Base-by-base conservation (phyloP, 208 protist species). In the Borovskyia barvae region DNA sequence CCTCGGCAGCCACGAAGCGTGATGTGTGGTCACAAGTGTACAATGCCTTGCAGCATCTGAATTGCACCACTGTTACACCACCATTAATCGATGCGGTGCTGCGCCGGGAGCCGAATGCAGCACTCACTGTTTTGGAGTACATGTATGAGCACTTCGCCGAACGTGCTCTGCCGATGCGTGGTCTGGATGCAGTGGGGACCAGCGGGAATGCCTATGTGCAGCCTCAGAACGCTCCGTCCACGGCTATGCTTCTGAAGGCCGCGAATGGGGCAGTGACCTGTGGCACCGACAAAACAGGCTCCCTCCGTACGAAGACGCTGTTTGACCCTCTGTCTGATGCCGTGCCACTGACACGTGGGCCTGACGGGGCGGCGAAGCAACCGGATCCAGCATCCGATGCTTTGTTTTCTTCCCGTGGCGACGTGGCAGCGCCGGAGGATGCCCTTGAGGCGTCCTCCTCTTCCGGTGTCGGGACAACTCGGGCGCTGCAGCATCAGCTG, bases 11-110 rank as follows among this genome's bases (percentile, higher is more conserved):
- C 7, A 79, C 72, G 15, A 96, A 95, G 57, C 77, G 87, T 12
- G 72, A 92, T 52, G 97, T 98, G 55, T 98, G 97, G 95, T 66
- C 72, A 9, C 62, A 81, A 37, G 65, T 92, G 4, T 64, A 80
- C 22, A 40, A 28, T n/a, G 79, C 77, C 2, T 61, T 95, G n/a
- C 55, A 66, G 12, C 55, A 74, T 11, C 37, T 93, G 25, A 50
- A 77, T 35, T 93, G 83, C 56, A 26, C n/a, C 0, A 64, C 53
- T 20, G 66, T 93, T 1, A 77, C 70, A 0, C 35, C 47, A 12
- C 65, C 70, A 14, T 67, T 90, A n/a, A 64, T 87, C 14, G 85
- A 92, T 26, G 72, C 75, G 3, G 72, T 87, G 40, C 58, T 90
- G 42, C 77, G 80, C 14, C 70, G 57, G 7, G 77, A 84, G 20